Conservation (phyloP, 2,329 filamentous ascomycete species). For the Seiridium unicorne region DNA sequence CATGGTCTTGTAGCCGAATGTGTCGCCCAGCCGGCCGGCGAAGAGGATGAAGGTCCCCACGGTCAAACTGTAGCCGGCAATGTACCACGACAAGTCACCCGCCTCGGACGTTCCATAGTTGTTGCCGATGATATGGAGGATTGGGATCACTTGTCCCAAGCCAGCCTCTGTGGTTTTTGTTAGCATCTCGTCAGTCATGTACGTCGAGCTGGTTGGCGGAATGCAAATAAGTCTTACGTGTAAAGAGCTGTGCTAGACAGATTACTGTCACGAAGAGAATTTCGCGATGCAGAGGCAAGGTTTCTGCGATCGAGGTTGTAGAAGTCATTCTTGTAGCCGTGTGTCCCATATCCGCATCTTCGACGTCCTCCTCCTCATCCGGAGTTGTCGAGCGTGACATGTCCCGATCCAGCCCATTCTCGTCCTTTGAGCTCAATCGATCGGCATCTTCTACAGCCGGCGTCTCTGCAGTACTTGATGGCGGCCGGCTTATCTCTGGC, state of each 20-base stretch:
- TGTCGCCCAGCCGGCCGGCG: conserved; percentile 43
- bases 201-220: neutral
- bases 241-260: conserved; percentile 28
- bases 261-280: conserved; percentile 31
- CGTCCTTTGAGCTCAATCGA: neutral
- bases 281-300: conserved; percentile 15
- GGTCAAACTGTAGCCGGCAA: conserved; percentile 43
- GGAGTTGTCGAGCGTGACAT: neutral
- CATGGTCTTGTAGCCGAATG: conserved; percentile 44
- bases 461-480: neutral
- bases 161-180: conserved; percentile 33
- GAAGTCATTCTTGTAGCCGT: neutral
- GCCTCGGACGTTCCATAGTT: conserved; percentile 36
- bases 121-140: conserved; percentile 42
- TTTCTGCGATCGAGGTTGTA: conserved; percentile 9
- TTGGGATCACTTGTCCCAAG: conserved; percentile 34
- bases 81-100: conserved; percentile 39
- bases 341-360: neutral
- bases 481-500: neutral
- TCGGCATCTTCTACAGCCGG: neutral
- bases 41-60: conserved; percentile 46
- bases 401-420: neutral
- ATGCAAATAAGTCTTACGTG: conserved; percentile 3
- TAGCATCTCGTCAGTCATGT: neutral
- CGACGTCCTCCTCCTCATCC: neutral